phyloP scores from a whole-genome alignment of 257 asterid genomes.

The Fraxinus cuspidata region DNA sequence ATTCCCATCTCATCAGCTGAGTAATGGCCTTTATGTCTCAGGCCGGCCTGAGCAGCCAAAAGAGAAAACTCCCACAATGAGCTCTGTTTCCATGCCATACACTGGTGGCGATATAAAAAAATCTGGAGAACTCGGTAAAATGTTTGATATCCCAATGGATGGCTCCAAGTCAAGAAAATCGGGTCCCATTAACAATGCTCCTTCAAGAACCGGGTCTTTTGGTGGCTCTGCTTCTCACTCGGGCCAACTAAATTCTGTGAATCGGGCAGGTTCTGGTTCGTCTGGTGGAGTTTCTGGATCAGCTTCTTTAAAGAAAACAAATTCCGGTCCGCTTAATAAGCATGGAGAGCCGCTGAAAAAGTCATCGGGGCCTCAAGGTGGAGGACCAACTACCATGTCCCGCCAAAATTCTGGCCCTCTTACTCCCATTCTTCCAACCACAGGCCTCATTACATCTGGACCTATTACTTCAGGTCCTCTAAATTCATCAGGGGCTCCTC shows the following conservation, averaged over 20 bases:
- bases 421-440: constrained; percentile 64
- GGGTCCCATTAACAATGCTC: constrained; percentile 61
- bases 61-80: constrained; percentile 54
- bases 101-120: constrained; percentile 82
- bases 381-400: constrained; percentile 41
- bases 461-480: constrained; percentile 67
- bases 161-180: constrained; percentile 65
- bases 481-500: constrained; percentile 64
- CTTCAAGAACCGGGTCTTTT: constrained; percentile 61
- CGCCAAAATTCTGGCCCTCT: constrained; percentile 70
- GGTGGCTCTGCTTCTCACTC: constrained; percentile 58
- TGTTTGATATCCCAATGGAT: constrained; percentile 65
- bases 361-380: constrained; percentile 69
- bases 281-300: constrained; percentile 48
- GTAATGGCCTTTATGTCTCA: constrained; percentile 77
- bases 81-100: constrained; percentile 74
- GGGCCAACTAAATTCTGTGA: constrained; percentile 56
- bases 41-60: constrained; percentile 76
- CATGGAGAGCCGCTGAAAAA: constrained; percentile 69
- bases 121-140: constrained; percentile 87
- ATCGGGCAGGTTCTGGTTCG: constrained; percentile 37
- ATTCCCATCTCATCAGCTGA: constrained; percentile 71
- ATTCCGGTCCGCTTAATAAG: constrained; percentile 67
- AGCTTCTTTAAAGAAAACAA: constrained; percentile 58
- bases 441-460: constrained; percentile 69